These are phyloP conservation scores for Phytophthora sojae DNA, from an alignment of 352 stramenopile genomes.

Conservation along the genomic window DNA sequence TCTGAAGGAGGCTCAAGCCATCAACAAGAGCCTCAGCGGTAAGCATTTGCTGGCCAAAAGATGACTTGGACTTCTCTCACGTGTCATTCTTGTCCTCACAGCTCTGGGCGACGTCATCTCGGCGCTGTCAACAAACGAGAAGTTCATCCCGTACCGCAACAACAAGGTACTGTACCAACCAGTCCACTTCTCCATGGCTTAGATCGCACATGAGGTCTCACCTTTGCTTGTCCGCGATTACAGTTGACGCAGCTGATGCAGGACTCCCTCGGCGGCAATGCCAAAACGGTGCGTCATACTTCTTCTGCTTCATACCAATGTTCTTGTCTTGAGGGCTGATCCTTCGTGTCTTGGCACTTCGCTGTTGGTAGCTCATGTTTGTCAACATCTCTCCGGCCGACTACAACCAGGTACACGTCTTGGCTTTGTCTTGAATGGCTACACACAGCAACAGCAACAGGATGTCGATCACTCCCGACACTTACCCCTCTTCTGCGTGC, in stretches of 20 bases:
- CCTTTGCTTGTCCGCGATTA: not conserved
- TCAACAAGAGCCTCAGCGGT: constrained; percentile 92
- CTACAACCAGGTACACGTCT: constrained; percentile 79
- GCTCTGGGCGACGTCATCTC: constrained; percentile 94
- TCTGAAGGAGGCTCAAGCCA: constrained; percentile 89
- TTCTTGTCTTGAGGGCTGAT: not conserved
- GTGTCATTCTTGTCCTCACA: not conserved
- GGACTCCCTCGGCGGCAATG: constrained; percentile 93
- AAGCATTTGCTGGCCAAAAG: constrained; percentile 1
- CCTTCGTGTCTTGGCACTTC: not conserved
- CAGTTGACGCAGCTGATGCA: constrained; percentile 94
- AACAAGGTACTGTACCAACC: constrained; percentile 73
- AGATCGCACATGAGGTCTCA: not conserved
- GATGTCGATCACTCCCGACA: constrained; percentile 2
- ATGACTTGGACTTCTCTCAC: not conserved
- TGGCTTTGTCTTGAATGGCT: constrained; percentile 29
- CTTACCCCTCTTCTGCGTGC: constrained; percentile 1
- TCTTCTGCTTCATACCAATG: not conserved
- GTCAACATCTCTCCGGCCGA: constrained; percentile 91
- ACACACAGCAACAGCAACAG: not conserved
- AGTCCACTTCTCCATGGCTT: not conserved
- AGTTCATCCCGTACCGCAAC: constrained; percentile 95
- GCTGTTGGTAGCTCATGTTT: constrained; percentile 83
- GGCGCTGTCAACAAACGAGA: constrained; percentile 90
- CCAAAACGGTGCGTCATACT: constrained; percentile 81